Percentiles rank a stretch among this genome's conserved stretches.
Evolutionary conservation across 2,329 filamentous ascomycete species (phyloP).

Genomic region (Xylariaceae sp.): DNA sequence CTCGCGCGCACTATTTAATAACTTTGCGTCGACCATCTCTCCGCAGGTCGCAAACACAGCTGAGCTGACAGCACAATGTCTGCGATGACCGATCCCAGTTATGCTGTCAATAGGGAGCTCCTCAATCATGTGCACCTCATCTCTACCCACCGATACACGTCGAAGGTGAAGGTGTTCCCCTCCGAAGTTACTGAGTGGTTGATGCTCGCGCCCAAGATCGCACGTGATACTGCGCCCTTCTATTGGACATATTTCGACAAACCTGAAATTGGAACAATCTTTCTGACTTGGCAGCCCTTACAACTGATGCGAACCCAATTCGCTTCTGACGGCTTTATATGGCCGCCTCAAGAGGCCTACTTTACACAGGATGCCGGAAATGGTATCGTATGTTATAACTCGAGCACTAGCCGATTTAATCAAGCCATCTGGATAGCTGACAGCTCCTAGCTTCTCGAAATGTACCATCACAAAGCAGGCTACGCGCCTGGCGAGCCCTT

Average conservation of each 20-base stretch:
- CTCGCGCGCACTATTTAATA: neutral
- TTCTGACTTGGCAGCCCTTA: slow-evolving; percentile 84
- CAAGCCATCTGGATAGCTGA: slow-evolving; percentile 16
- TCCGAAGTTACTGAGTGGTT: slow-evolving; percentile 80
- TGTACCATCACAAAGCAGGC: slow-evolving; percentile 75
- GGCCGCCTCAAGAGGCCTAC: slow-evolving; percentile 73
- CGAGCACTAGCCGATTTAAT: neutral
- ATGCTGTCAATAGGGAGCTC: slow-evolving; percentile 45
- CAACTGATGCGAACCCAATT: slow-evolving; percentile 66
- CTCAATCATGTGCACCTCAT: slow-evolving; percentile 86
- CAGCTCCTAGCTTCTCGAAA: slow-evolving; percentile 71
- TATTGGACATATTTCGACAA: slow-evolving; percentile 88
- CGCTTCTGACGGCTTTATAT: slow-evolving; percentile 87
- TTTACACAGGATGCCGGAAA: slow-evolving; percentile 68
- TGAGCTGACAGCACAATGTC: slow-evolving; percentile 22
- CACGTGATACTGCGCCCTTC: slow-evolving; percentile 78
- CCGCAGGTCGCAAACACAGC: slow-evolving; percentile 3
- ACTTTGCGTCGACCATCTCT: neutral
- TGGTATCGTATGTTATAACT: slow-evolving; percentile 43
- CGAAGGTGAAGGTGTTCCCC: slow-evolving; percentile 63
- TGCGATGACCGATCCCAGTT: slow-evolving; percentile 41
- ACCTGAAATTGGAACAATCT: slow-evolving; percentile 73
- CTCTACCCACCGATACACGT: slow-evolving; percentile 75
- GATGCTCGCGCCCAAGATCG: slow-evolving; percentile 74
- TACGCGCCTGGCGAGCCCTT: slow-evolving; percentile 71